Evolutionary conservation across 305 asterid genomes (phyloP).

Genomic region (Solanum hybrid): DNA sequence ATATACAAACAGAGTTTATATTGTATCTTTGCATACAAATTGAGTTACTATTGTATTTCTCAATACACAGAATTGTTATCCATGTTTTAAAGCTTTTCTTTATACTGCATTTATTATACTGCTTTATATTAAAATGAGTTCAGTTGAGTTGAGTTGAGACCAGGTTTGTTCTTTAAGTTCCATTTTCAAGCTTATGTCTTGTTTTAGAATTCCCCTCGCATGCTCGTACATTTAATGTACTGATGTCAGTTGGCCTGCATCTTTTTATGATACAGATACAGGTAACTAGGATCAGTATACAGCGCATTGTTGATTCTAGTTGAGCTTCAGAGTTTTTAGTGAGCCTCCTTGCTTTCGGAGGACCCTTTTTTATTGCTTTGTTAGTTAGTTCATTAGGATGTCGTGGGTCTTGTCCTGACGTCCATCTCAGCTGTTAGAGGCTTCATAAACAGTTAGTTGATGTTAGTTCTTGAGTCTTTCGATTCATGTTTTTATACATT

Average conservation of each 20-base stretch:
- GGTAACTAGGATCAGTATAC: background rate
- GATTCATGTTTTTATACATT: background rate
- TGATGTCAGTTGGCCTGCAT: background rate
- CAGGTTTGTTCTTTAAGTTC: too few relatives aligned
- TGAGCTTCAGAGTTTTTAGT: background rate
- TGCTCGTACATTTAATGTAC: background rate
- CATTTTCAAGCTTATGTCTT: too few relatives aligned
- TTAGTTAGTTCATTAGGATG: background rate
- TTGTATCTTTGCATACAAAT: too few relatives aligned
- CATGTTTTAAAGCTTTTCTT: too few relatives aligned
- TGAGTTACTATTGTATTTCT: too few relatives aligned
- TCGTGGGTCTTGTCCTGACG: background rate
- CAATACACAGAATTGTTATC: too few relatives aligned
- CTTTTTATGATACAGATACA: background rate
- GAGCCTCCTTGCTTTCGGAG: background rate
- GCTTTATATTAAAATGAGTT: background rate
- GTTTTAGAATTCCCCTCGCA: background rate
- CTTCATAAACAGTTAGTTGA: too few relatives aligned
- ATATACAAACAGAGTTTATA: too few relatives aligned
- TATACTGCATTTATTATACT: too few relatives aligned
- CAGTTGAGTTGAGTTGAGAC: background rate
- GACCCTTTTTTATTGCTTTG: background rate
- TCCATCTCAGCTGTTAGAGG: background rate
- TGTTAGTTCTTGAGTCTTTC: too few relatives aligned
- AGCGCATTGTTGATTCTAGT: background rate